Evolutionary conservation across 1,139 yeast species (phyloP).

Genomic region (Saccharomyces hybrid): DNA sequence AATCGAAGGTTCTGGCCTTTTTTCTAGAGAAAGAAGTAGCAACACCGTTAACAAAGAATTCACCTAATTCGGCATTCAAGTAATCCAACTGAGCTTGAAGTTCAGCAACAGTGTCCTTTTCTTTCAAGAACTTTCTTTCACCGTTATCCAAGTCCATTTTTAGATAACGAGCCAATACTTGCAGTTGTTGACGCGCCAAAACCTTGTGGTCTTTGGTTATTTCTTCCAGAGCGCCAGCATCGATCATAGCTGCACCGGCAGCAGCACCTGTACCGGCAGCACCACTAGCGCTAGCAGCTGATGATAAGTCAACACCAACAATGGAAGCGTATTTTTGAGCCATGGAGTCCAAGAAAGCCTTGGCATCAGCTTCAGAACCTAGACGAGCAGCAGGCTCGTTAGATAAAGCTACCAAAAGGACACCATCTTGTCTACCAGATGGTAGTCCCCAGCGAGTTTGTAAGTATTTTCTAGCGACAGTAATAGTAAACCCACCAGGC

Average conservation of each 20-base stretch:
- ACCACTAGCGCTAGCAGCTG: constrained; percentile 53
- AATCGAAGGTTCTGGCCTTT: constrained; percentile 93
- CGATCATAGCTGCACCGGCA: constrained; percentile 83
- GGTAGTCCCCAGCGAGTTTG: constrained; percentile 89
- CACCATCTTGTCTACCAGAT: constrained; percentile 89
- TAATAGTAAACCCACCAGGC: constrained; percentile 98
- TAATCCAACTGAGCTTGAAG: constrained; percentile 87
- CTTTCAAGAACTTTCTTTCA: constrained; percentile 76
- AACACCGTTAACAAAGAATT: constrained; percentile 86
- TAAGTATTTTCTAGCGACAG: constrained; percentile 84
- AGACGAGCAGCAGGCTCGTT: constrained; percentile 88
- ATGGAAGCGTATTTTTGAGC: constrained; percentile 80
- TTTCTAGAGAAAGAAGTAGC: constrained; percentile 82
- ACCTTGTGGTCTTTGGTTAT: constrained; percentile 82
- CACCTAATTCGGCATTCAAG: constrained; percentile 94
- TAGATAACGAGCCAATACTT: constrained; percentile 89
- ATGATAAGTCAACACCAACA: constrained; percentile 63
- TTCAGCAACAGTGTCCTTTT: constrained; percentile 76
- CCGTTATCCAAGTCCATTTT: constrained; percentile 89
- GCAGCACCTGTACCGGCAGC: constrained; percentile 49
- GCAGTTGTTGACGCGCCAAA: constrained; percentile 91
- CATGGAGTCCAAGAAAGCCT: constrained; percentile 71
- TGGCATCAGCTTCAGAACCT: constrained; percentile 81
- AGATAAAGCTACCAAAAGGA: constrained; percentile 72
- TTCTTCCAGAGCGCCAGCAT: constrained; percentile 94